Evolutionary conservation across 2,329 filamentous ascomycete species (phyloP).

Genomic region (Colletotrichum sp.): DNA sequence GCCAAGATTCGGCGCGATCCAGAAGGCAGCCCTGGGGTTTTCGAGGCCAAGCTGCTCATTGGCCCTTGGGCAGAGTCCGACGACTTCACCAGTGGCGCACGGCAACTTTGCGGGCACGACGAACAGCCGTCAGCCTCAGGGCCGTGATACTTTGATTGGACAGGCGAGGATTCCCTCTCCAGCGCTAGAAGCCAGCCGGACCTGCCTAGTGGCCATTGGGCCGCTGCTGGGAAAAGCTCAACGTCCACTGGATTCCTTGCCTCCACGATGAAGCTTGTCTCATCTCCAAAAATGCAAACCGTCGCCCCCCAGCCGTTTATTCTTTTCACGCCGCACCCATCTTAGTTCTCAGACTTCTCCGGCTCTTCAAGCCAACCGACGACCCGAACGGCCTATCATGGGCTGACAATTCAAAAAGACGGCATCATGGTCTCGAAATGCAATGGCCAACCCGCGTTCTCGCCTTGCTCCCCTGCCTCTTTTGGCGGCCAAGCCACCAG

Average conservation of each 20-base stretch:
- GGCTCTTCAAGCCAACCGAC: background rate
- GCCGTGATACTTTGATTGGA: conserved; percentile 3
- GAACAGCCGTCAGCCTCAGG: background rate
- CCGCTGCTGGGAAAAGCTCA: background rate
- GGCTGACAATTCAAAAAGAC: background rate
- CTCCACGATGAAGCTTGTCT: conserved; percentile 1
- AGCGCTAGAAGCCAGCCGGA: conserved; percentile 6
- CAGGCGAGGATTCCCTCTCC: background rate
- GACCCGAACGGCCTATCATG: background rate
- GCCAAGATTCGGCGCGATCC: background rate
- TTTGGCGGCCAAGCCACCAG: background rate
- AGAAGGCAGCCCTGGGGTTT: background rate
- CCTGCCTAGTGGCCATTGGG: background rate
- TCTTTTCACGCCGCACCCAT: background rate
- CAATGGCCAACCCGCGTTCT: background rate
- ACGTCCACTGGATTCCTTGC: background rate
- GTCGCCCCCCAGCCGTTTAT: background rate
- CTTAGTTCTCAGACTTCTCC: background rate
- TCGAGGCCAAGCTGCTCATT: background rate
- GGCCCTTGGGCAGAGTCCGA: background rate
- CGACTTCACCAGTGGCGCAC: background rate
- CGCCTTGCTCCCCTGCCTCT: background rate
- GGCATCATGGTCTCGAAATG: background rate
- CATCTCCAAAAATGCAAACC: background rate
- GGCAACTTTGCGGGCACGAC: background rate